Evolutionary conservation across 306 rosid species (phyloP), one percentile per base, ranked within the genome.

Genomic region (Rubus parviflorus): DNA sequence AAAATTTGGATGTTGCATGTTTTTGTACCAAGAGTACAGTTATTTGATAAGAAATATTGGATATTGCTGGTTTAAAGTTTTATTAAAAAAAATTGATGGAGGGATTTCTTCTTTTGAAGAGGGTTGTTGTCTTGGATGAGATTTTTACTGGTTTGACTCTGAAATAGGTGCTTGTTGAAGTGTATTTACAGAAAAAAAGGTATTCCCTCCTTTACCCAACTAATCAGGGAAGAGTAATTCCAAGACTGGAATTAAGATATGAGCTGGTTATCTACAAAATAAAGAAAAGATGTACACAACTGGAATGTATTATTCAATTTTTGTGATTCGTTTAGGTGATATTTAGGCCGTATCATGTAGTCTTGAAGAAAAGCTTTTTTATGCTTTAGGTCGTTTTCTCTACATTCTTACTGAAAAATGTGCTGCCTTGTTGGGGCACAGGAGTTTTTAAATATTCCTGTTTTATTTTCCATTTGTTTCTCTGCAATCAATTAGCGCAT

Each of bases 311-410:
- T 9, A 23, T 35, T 51, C n/a, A 38, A 51, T 5, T 38, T 17
- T 52, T 53, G 19, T 23, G 17, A 20, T 54, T 5, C 12, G 16
- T 16, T 40, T 1, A 15, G 25, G 15, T 19, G 43, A 20, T 8
- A 25, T n/a, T 53, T 40, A n/a, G 56, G 51, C 25, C 25, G 45
- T 23, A 16, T 58, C 9, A 6, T 41, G 53, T 25, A 37, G 49
- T 74, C 62, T 47, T 3, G 40, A 45, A 46, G 69, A 57, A 45
- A 25, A 74, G 17, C 1, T 38, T 77, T 3, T 62, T 19, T 46
- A 75, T 40, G 70, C 20, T 8, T 77, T 7, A 30, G 38, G 64
- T 78, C 13, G 64, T 45, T 61, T 68, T 71, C 25, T 8, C 51
- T 22, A 2, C 43, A 46, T 71, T 38, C n/a, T 23, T 46, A 5